Evolutionary conservation across 73 alveolate genomes (phyloP), one percentile per base, ranked within the genome.

Genomic region (Blepharisma japonicum): DNA sequence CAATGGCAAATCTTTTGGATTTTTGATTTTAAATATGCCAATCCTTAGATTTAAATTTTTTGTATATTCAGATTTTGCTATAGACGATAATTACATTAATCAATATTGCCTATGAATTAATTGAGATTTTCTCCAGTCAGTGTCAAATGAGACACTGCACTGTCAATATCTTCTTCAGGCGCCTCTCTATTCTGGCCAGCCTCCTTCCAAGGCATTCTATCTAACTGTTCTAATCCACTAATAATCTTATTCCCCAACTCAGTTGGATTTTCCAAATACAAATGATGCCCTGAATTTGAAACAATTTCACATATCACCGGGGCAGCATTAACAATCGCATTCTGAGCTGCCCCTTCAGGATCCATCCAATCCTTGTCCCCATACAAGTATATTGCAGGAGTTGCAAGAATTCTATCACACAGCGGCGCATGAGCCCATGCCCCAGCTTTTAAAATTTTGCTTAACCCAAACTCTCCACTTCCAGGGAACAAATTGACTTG

Each of bases 311-410:
- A 8, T 39, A 61, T 14, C 18, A 61, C 74, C 3, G 23, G 38
- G 6, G 49, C 39, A n/a, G 14, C 74, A 61, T 39, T 61, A 2
- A 14, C 23, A 14, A 14, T 39, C 74, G 14, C 23, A 14, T n/a
- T 61, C 74, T 61, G 14, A 2, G 4, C 5, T 39, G 47, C 74
- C 5, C 83, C 83, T 7, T 56, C 55, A 38, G 83, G 42, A 45
- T 77, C 90, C 90, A 88, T 86, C 95, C 95, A 88, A 56, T 88
- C 95, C 20, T 20, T 42, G 45, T 80, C 90, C 0, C 95, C 95
- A 85, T 80, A 88, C 68, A 81, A 50, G 47, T 84, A 84, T 7
- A 77, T 25, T 21, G 72, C 76, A 21, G 80, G 83, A 42, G 55
- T 51, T 48, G 80, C 51, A 32, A 85, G 23, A 48, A 81, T 21